Conservation (phyloP, 768 basidiomycete genomes). For the Amanita pallidorosea region DNA sequence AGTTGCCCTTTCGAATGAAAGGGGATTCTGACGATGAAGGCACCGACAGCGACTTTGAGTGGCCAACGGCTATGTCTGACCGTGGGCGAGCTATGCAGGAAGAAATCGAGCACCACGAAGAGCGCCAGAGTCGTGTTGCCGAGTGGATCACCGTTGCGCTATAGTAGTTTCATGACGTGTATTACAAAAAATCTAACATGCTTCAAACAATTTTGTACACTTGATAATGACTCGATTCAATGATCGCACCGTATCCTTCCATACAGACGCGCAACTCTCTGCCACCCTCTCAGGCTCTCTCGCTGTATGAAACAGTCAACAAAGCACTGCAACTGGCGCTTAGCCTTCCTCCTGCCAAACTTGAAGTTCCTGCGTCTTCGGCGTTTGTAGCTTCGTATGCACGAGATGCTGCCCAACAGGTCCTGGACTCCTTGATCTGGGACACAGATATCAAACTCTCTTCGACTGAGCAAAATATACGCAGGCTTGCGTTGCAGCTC, state of each 20-base stretch:
- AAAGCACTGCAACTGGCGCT: slow-evolving; percentile 36
- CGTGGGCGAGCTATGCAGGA: too few species aligned
- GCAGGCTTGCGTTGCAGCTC: slow-evolving; percentile 38
- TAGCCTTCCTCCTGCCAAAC: slow-evolving; percentile 34
- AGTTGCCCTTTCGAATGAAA: too few species aligned
- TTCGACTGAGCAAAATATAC: slow-evolving; percentile 31
- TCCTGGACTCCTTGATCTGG: slow-evolving; percentile 54
- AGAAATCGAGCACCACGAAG: too few species aligned
- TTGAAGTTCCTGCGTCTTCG: slow-evolving; percentile 31
- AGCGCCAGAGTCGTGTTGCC: too few species aligned
- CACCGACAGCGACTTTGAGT: too few species aligned
- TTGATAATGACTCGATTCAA: too few species aligned
- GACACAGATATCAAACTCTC: slow-evolving; percentile 14
- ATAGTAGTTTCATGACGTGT: too few species aligned
- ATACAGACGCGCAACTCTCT: slow-evolving; percentile 33
- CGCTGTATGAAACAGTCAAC: slow-evolving; percentile 37
- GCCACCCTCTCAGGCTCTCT: slow-evolving; percentile 39
- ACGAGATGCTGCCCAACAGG: slow-evolving; percentile 41
- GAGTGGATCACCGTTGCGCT: too few species aligned
- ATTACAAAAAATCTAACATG: too few species aligned
- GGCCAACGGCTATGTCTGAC: too few species aligned
- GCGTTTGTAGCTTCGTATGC: slow-evolving; percentile 49
- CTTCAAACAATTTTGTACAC: too few species aligned
- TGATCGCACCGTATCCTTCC: slow-evolving; percentile 45
- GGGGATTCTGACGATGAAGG: too few species aligned